Base-by-base conservation (phyloP, 345 rosid genomes). In the Populus pruinosa region DNA sequence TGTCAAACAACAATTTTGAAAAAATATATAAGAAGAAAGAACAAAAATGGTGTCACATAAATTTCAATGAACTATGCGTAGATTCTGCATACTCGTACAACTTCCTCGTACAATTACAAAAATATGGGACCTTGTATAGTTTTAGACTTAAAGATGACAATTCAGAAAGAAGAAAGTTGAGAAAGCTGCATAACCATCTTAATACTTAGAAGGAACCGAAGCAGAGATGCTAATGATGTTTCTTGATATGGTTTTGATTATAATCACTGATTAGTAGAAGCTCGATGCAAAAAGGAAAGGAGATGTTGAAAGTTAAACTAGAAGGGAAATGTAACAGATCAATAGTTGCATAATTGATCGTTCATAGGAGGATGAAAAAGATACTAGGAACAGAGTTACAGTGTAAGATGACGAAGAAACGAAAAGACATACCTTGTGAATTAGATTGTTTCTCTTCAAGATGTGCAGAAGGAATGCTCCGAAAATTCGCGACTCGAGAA, bases 361-460 rank as follows among this genome's bases (percentile, higher is more conserved):
- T 21, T 55, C 61, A 55, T 55, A 20, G 21, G 61, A 21, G 8
- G 61, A 55, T 18, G 23, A 8, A 21, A 55, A 55, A 47, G 18
- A 14, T 47, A 2, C 18, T 53, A 53, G 7, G n/a, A 53, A 20
- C 59, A 18, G 59, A 53, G 59, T 20, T 53, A 6, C n/a, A 20
- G 3, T 4, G 18, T 47, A 23, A 2, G 29, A 27, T 4, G n/a
- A 62, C 25, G 18, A 67, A 39, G 41, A 13, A n/a, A 63, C 35
- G 38, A 20, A 33, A 12, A 41, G 2, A 61, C 20, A 39, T 79
- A 91, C 96, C 93, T 86, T 87, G 67, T 87, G 85, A 59, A 91
- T 82, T 12, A 86, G 87, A 75, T 91, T 90, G 82, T 86, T 83
- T 68, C 83, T 76, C 90, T 88, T 90, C 78, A 91, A 71, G 2